Percentiles rank a stretch among this genome's conserved stretches.
These are phyloP conservation scores for Suillus luteus DNA, from an alignment of 768 basidiomycete species.

Conservation along the genomic window DNA sequence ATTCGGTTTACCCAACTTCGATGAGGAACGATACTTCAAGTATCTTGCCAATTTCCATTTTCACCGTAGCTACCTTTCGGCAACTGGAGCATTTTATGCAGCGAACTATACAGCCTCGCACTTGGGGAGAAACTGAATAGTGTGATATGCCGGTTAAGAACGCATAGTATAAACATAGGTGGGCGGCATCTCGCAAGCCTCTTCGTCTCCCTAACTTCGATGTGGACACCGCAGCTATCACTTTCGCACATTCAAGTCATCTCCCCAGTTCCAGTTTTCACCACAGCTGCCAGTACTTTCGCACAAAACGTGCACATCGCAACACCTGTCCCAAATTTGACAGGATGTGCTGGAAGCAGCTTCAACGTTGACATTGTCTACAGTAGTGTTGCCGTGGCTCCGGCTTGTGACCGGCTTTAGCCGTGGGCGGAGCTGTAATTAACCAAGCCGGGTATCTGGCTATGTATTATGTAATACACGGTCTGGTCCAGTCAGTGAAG, in stretches of 20 bases:
- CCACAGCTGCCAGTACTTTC: constrained; percentile 21
- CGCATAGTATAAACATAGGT: no score
- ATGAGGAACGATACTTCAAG: no score
- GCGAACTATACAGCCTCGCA: no score
- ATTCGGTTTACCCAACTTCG: no score
- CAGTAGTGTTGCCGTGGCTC: neutral
- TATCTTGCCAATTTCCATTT: no score
- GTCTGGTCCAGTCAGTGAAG: neutral
- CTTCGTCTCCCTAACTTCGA: neutral
- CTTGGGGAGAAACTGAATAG: no score
- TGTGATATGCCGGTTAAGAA: no score
- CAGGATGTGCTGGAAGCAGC: no score
- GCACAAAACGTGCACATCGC: constrained; percentile 44
- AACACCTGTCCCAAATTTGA: constrained; percentile 33
- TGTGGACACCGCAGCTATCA: neutral
- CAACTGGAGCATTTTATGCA: no score
- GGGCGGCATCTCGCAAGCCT: neutral
- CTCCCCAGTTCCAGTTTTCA: neutral
- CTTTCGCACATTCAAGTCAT: neutral
- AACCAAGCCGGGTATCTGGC: no score
- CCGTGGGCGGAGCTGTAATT: no score
- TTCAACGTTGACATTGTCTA: constrained; percentile 29
- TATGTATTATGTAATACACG: neutral
- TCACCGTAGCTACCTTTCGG: no score
- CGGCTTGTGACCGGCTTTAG: neutral